A percentile compares a stretch with the other conserved stretches of the same genome.
Evolutionary conservation across 345 rosid genomes (phyloP).

Genomic region (Eucalyptus microcorys): DNA sequence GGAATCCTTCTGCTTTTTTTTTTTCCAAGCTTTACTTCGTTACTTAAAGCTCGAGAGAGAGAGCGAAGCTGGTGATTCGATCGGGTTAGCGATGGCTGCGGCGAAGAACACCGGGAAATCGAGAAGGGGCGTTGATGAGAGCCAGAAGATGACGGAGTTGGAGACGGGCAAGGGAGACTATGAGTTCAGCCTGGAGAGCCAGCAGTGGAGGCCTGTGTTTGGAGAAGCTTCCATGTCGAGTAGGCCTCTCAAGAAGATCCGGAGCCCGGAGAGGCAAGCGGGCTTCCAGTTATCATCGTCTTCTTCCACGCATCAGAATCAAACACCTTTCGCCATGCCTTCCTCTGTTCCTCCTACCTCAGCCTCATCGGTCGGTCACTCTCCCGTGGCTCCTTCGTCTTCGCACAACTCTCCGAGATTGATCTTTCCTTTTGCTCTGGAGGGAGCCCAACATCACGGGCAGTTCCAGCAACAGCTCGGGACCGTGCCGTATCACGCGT

Average conservation of each 20-base stretch:
- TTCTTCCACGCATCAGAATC: background rate
- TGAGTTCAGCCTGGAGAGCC: constrained; percentile 17
- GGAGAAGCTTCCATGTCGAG: constrained; percentile 41
- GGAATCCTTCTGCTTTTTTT: background rate
- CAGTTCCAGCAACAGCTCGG: constrained; percentile 27
- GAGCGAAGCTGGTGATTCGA: background rate
- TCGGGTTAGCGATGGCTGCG: constrained; percentile 18
- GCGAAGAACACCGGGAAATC: constrained; percentile 39
- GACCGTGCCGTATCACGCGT: constrained; percentile 10
- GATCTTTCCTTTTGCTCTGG: constrained; percentile 42
- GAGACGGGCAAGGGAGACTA: constrained; percentile 9
- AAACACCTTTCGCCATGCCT: background rate
- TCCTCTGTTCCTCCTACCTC: constrained; percentile 1
- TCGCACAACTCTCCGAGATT: constrained; percentile 14
- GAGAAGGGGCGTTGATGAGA: constrained; percentile 24
- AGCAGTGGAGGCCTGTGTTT: constrained; percentile 38
- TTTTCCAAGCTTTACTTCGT: background rate
- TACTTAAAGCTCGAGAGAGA: background rate
- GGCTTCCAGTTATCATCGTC: constrained; percentile 6
- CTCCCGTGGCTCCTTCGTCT: constrained; percentile 2
- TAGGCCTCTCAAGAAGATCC: constrained; percentile 53
- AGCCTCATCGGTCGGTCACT: constrained; percentile 1
- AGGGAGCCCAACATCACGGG: constrained; percentile 15
- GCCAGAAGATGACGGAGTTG: constrained; percentile 3
- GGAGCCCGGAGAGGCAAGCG: constrained; percentile 46